Percentiles rank a stretch among this genome's conserved stretches.
Evolutionary conservation across 2,329 filamentous ascomycete species (phyloP).

Genomic region (Rhynchosporium secalis): DNA sequence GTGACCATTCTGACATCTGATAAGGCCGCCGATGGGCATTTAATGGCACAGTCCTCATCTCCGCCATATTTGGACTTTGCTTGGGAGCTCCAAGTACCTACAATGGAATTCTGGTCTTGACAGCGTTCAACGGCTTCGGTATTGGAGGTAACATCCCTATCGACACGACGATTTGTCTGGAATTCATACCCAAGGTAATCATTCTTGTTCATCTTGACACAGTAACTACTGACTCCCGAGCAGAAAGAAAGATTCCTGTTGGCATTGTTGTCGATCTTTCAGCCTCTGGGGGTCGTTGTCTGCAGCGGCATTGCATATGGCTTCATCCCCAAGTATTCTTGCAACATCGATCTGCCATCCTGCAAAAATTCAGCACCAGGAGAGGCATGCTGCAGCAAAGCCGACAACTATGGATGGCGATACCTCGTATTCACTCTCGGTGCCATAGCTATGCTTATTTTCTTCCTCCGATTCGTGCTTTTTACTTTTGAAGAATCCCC

Average conservation of each 20-base stretch:
- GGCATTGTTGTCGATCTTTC: slow-evolving; percentile 33
- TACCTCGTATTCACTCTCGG: slow-evolving; percentile 58
- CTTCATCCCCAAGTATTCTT: slow-evolving; percentile 29
- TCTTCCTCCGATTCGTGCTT: slow-evolving; percentile 53
- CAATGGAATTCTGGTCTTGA: slow-evolving; percentile 25
- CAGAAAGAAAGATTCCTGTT: slow-evolving; percentile 34
- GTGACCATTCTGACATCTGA: background rate
- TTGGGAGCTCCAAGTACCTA: slow-evolving; percentile 29
- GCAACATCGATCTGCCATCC: slow-evolving; percentile 16
- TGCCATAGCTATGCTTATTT: slow-evolving; percentile 54
- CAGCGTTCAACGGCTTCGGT: slow-evolving; percentile 30
- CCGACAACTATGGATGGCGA: slow-evolving; percentile 59
- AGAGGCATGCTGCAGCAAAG: slow-evolving; percentile 38
- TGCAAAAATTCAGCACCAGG: slow-evolving; percentile 20
- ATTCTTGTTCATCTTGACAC: background rate
- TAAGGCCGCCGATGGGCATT: slow-evolving; percentile 33
- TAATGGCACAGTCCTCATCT: slow-evolving; percentile 31
- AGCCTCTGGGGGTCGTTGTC: slow-evolving; percentile 34
- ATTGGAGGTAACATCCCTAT: slow-evolving; percentile 37
- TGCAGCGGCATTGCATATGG: slow-evolving; percentile 33
- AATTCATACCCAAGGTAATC: slow-evolving; percentile 33
- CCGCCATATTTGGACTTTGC: slow-evolving; percentile 29
- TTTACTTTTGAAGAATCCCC: slow-evolving; percentile 60
- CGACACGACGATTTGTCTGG: slow-evolving; percentile 35
- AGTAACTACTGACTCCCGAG: background rate